Evolutionary conservation across 1,139 yeast species (phyloP), one percentile per base, ranked within the genome.

Genomic region (Kluyveromyces sp.): DNA sequence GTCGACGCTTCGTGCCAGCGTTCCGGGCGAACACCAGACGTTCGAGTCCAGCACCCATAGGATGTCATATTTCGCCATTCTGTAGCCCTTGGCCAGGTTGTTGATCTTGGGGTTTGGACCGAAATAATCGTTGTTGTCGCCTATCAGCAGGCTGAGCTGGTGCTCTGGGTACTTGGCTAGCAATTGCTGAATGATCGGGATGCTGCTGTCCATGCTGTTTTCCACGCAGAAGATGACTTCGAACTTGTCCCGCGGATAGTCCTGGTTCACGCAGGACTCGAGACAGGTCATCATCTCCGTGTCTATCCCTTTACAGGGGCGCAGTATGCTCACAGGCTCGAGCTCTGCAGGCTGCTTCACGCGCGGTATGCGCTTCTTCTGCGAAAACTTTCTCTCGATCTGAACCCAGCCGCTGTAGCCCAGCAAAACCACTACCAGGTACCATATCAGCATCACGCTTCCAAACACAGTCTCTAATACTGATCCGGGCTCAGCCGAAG

Each of bases 41-140:
- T 87, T 87, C 35, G 92, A 80, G 61, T 87, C 96, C 67, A 85
- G 71, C n/a, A 86, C 77, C 96, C 96, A 87, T 12, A 87, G 55
- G 28, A 83, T 74, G 58, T 87, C 95, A 61, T 77, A 69, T 53
- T 77, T 75, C 12, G 95, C 89, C 1, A 64, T 63, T 36, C 67
- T 60, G 57, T 82, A 85, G 3, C 95, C 95, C 60, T 84, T 84
- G 16, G 89, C 78, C 40, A 87, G 68, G 61, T 87, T 87, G 64
- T 86, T 86, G 45, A 87, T 85, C 63, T 87, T 87, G 9, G 96
- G 96, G 57, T 87, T 87, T 2, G 95, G 94, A 1, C 95, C 96
- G 55, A 69, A 82, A 52, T 74, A 73, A 44, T 73, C 78, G 26
- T 22, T 6, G 30, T 63, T 61, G 32, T 63, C 66, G 4, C 50